Evolutionary conservation across 2,329 filamentous ascomycete species (phyloP).

Genomic region (Incumbomyces delicatus): DNA sequence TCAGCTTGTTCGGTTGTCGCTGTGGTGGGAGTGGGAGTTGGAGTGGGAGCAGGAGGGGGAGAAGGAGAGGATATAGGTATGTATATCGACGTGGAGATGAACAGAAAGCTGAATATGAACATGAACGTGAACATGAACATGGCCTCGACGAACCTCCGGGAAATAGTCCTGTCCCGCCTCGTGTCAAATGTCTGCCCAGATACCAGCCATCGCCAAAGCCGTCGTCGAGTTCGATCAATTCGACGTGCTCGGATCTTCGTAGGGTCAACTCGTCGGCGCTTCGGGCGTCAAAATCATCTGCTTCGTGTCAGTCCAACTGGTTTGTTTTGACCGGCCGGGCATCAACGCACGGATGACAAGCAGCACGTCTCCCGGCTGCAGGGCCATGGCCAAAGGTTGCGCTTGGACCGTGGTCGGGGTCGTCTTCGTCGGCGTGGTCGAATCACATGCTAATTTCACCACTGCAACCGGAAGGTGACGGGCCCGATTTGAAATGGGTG

Average conservation of each 20-base stretch:
- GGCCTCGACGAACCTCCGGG: constrained; percentile 34
- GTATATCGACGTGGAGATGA: too few relatives aligned
- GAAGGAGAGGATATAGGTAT: too few relatives aligned
- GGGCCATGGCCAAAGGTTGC: constrained; percentile 24
- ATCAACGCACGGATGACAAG: constrained; percentile 36
- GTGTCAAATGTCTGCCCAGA: constrained; percentile 40
- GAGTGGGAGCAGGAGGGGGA: too few relatives aligned
- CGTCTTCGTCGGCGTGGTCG: background rate
- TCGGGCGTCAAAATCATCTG: constrained; percentile 85
- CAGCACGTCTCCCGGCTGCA: constrained; percentile 32
- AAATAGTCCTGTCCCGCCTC: constrained; percentile 37
- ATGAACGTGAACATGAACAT: too few relatives aligned
- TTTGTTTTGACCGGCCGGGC: background rate
- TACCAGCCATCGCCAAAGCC: constrained; percentile 60
- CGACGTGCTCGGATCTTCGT: constrained; percentile 59
- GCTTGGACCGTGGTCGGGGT: too few relatives aligned
- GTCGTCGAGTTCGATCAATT: constrained; percentile 55
- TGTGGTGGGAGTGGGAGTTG: too few relatives aligned
- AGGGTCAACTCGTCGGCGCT: constrained; percentile 89
- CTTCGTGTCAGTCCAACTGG: constrained; percentile 10
- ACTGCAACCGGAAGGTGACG: background rate
- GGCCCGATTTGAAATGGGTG: background rate
- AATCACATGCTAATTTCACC: constrained; percentile 1
- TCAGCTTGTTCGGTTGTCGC: constrained; percentile 4
- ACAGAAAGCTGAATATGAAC: too few relatives aligned